Evolutionary conservation across 2,329 filamentous ascomycete genomes (phyloP), one percentile per base, ranked within the genome.

Genomic region (Zasmidium cellare): DNA sequence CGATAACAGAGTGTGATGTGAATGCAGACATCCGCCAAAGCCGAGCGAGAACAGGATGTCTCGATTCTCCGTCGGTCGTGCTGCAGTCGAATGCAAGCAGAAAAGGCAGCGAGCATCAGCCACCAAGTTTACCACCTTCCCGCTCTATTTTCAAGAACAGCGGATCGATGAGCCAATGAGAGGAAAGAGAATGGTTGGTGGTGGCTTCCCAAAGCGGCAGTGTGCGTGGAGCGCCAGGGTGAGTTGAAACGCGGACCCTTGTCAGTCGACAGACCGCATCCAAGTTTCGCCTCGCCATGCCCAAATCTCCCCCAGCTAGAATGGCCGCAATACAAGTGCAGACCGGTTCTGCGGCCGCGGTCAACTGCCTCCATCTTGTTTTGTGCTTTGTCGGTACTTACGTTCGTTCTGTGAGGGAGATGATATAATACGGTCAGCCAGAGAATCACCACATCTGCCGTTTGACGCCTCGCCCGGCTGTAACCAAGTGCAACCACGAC

Each of bases 261-360:
- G 46, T 50, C 47, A 16, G 31, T 55, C 59, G 49, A 55, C 59
- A 58, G 59, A 55, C 59, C 45, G 41, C 45, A 55, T 57, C 53
- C 59, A 57, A 62, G 60, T 62, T 59, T 57, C 54, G 41, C 38
- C 25, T 28, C 24, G 24, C 54, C 16, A 59, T 51, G 47, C 24
- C 46, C 56, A 57, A 56, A 62, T 62, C 59, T 62, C 59, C 50
- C 56, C 50, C 41, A 57, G 52, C 53, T 56, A 49, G 28, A 55
- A 55, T 38, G 24, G 20, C n/a, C 28, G 20, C 20, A 48, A 24
- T 23, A 18, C 18, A 18, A 46, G 25, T 6, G 5, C 6, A 28
- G 47, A 25, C 56, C 48, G 31, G 35, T 28, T 12, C 44, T 14
- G 23, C 47, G 14, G 19, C 46, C 46, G 20, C 38, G 16, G 16